These are phyloP conservation scores for Phytophthora megakarya DNA, from an alignment of 352 stramenopile genomes.

Conservation along the genomic window DNA sequence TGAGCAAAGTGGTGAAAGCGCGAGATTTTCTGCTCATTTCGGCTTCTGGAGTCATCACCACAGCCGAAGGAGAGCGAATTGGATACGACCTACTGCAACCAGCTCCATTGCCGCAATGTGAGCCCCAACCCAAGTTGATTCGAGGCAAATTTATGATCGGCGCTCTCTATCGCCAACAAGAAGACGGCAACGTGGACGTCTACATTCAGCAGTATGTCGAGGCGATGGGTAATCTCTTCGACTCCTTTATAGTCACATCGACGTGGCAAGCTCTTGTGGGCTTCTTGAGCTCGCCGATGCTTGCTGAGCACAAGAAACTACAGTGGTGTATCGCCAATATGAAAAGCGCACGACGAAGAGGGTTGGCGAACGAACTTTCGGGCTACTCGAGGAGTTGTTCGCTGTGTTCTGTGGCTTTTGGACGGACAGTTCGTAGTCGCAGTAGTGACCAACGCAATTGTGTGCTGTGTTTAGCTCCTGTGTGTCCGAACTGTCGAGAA, in stretches of 20 bases:
- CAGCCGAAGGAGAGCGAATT: constrained; percentile 44
- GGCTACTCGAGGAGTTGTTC: constrained; percentile 29
- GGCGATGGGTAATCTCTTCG: constrained; percentile 30
- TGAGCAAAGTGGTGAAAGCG: constrained; percentile 48
- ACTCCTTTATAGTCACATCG: constrained; percentile 30
- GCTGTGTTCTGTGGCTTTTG: constrained; percentile 25
- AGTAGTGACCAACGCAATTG: constrained; percentile 30
- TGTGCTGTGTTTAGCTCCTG: constrained; percentile 30
- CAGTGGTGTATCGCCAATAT: constrained; percentile 42
- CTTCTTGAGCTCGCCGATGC: constrained; percentile 27
- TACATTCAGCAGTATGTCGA: constrained; percentile 45
- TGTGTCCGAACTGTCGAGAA: constrained; percentile 36
- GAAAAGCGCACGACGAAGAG: constrained; percentile 26
- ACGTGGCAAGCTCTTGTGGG: constrained; percentile 36
- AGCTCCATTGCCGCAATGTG: constrained; percentile 40
- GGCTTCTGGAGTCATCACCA: constrained; percentile 43
- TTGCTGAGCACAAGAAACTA: constrained; percentile 41
- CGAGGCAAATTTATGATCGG: constrained; percentile 43
- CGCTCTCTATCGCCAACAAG: constrained; percentile 36
- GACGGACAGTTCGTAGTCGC: constrained; percentile 24
- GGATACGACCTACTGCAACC: constrained; percentile 65
- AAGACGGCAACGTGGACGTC: constrained; percentile 39
- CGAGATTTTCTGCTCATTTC: constrained; percentile 52
- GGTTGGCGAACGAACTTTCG: constrained; percentile 19
- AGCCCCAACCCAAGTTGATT: constrained; percentile 33